Conservation (phyloP, 2,329 filamentous ascomycete species). For the Aspergillus cejpii region DNA sequence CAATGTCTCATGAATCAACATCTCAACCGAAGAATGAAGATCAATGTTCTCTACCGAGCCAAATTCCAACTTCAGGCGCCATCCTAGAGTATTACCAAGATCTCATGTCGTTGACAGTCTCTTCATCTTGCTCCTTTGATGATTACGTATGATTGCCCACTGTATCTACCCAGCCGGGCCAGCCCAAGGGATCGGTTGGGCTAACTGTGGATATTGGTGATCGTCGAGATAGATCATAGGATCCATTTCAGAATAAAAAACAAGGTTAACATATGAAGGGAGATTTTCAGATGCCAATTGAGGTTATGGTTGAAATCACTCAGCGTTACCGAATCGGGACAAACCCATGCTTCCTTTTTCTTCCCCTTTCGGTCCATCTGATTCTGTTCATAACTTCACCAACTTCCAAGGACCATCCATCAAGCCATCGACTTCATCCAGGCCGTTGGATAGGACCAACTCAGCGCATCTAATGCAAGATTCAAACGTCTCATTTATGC, state of each 20-base stretch:
- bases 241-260: background rate
- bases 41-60: slow-evolving; percentile 16
- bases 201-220: background rate
- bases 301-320: background rate
- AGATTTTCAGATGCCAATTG: background rate
- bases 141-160: background rate
- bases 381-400: too few relatives aligned
- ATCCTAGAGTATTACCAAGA: background rate
- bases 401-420: background rate
- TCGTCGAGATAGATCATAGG: background rate
- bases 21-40: slow-evolving; percentile 12
- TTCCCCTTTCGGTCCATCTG: background rate
- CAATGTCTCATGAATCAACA: slow-evolving; percentile 18
- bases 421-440: background rate
- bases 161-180: background rate
- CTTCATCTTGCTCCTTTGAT: background rate
- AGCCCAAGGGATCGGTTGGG: background rate
- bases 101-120: background rate
- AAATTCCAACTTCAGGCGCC: slow-evolving; percentile 13
- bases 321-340: background rate
- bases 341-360: background rate
- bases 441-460: background rate
- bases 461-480: background rate
- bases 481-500: slow-evolving; percentile 4
- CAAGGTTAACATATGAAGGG: background rate